Evolutionary conservation across 2,329 filamentous ascomycete genomes (phyloP), one percentile per base, ranked within the genome.

Genomic region (Harringtonia lauricola): DNA sequence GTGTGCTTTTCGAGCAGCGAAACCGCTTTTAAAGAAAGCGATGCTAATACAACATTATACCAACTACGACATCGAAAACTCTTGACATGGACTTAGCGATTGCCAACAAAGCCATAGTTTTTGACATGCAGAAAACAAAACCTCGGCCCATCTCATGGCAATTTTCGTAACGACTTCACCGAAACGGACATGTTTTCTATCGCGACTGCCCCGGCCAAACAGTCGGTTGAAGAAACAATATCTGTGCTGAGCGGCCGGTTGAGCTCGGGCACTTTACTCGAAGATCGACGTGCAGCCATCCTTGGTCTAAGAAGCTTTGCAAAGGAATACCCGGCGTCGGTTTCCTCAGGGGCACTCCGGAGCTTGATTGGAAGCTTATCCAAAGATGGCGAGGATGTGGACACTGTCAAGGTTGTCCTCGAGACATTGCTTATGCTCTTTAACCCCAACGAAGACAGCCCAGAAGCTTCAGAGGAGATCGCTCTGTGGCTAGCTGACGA

Each of bases 401-500:
- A 98, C 62, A 98, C 94, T 6, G 83, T 94, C 59, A 94, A 95
- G 65, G 79, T 94, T 45, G 85, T 95, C 48, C 72, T 98, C 51
- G 92, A 98, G 73, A 98, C 94, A 36, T 68, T 98, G 55, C 70
- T 96, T 59, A 90, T 94, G 81, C 79, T 98, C 34, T 96, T 96
- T 61, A 79, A 64, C 50, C 78, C 79, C 34, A 81, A 81, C 53
- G 70, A 74, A 53, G 68, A 71, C 58, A 94, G 86, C 70, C 76
- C 87, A 28, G 90, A 96, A 72, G 87, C 90, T 43, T 95, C 90
- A 14, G 90, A 96, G 51, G 92, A 98, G 64, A 94, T 98, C 54
- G 84, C 84, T 17, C 70, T 96, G 24, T 98, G 92, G 88, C 72
- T 98, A 47, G 92, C 92, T 43, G 92, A 98, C 64, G 90, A 96